These are phyloP conservation scores for Mrakia gelida DNA, from an alignment of 768 basidiomycete species.

Conservation along the genomic window DNA sequence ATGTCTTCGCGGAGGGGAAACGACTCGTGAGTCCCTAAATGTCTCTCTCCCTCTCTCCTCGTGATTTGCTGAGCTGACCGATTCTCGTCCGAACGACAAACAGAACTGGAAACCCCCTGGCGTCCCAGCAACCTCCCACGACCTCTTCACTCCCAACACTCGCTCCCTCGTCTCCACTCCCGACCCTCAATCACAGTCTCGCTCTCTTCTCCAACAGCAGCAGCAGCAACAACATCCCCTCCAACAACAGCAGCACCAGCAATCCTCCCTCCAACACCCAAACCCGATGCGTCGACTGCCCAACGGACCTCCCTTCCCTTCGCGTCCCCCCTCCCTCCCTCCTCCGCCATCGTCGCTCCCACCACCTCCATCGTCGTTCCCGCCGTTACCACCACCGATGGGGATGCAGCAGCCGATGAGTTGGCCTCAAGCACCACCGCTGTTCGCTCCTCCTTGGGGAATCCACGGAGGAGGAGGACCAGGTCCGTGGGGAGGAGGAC, in stretches of 20 bases:
- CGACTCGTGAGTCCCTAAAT: slow-evolving; percentile 38
- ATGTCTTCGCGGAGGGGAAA: slow-evolving; percentile 48
- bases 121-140: neutral
- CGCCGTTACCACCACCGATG: neutral
- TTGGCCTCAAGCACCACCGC: neutral
- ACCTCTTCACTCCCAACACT: neutral
- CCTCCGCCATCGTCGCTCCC: neutral
- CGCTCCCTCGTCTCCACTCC: slow-evolving; percentile 6
- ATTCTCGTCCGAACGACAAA: neutral
- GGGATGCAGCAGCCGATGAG: neutral
- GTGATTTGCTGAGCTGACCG: neutral
- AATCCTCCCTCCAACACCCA: neutral
- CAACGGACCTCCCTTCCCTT: slow-evolving; percentile 27
- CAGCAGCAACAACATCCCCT: neutral
- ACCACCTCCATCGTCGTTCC: neutral
- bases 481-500: too few relatives aligned
- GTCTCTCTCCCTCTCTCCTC: neutral
- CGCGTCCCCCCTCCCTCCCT: slow-evolving; percentile 4
- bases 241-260: neutral
- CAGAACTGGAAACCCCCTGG: slow-evolving; percentile 34
- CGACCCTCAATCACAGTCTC: neutral
- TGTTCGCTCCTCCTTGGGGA: neutral
- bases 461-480: neutral
- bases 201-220: neutral
- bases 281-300: slow-evolving; percentile 13